Base-by-base conservation (phyloP, 2,329 filamentous ascomycete genomes). In the Fusarium continuum region DNA sequence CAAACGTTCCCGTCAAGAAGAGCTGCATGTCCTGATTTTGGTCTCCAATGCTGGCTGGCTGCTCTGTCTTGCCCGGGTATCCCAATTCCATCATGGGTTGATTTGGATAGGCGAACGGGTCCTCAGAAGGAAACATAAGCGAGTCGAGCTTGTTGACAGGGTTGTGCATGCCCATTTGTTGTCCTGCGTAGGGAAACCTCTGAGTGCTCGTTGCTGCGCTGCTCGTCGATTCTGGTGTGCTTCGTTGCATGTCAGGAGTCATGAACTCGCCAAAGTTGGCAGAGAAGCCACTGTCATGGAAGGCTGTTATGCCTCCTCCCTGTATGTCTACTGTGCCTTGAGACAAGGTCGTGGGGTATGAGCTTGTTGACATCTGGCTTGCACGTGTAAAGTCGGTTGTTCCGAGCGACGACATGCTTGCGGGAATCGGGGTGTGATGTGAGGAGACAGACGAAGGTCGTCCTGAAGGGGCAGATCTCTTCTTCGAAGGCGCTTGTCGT, bases 51-150 rank as follows among this genome's bases (percentile, higher is more conserved):
- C 70, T 70, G 60, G 73, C 64, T 26, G 75, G 65, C 65, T 74
- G 62, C 50, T 72, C 72, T n/a, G 73, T 68, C 59, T 75, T 75
- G 23, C 71, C 65, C 22, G 76, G 75, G 66, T 75, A 79, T 9
- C 81, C 81, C 34, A 85, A 79, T 66, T 86, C 81, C 78, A 89
- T 88, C 79, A 90, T 86, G 1, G 90, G 88, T 64, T 92, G 90
- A 69, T 89, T 92, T 0, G 90, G 91, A 69, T 94, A 95, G 0
- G 88, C 89, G 62, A 94, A 90, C 0, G 91, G 90, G 68, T 94
- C 91, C 28, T 86, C 84, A 0, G 90, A 89, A 2, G 90, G 88
- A 70, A 94, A 94, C 89, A 94, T 93, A 78, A 93, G 86, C 4
- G 88, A 86, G 55, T 89, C 89, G 7, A 93, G 82, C 72, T 91